Evolutionary conservation across 768 basidiomycete genomes (phyloP), one percentile per base, ranked within the genome.

Genomic region (Suillus subaureus): DNA sequence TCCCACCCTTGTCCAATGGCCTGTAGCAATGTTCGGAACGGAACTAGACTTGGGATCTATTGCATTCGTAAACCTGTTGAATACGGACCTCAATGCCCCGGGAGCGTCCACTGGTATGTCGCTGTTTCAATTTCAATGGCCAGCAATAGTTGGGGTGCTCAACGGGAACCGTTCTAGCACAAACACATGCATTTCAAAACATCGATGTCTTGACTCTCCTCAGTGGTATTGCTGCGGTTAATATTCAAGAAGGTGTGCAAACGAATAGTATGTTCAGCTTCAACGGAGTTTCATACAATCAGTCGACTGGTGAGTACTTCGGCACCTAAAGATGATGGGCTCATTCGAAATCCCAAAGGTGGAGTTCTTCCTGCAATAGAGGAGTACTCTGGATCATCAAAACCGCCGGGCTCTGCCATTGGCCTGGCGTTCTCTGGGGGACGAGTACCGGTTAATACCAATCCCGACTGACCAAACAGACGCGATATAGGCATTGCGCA

Each of bases 271-370:
- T 60, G 6, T 60, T 60, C 26, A 40, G 26, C 39, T 60, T 28
- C 39, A 60, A 60, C 39, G 57, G 57, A 40, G 57, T 60, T 18
- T 60, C 57, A 11, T 60, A 60, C 26, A 26, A 60, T 40, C 57
- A 8, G 26, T 58, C 57, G 37, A 39, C 37, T 40, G 57, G 57
- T 60, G 37, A 60, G 57, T 40, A 13, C 16, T 11, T 26, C 23
- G 15, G 2, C 8, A 40, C 35, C 8, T 26, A 6, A 39, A 58
- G 15, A 23, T 58, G 15, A 11, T 18, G n/a, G 16, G 3, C 23
- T 60, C 37, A 60, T 2, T 26, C 28, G 11, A 60, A 7, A 26
- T 6, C 42, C 11, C 11, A 40, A 40, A 60, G 39, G 57, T 18
- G 57, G 57, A 42, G 11, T 58, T 26, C 57, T 58, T 26, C 57